Base-by-base conservation (phyloP, 1,139 yeast genomes). In the Casaregolazyma lundiana region DNA sequence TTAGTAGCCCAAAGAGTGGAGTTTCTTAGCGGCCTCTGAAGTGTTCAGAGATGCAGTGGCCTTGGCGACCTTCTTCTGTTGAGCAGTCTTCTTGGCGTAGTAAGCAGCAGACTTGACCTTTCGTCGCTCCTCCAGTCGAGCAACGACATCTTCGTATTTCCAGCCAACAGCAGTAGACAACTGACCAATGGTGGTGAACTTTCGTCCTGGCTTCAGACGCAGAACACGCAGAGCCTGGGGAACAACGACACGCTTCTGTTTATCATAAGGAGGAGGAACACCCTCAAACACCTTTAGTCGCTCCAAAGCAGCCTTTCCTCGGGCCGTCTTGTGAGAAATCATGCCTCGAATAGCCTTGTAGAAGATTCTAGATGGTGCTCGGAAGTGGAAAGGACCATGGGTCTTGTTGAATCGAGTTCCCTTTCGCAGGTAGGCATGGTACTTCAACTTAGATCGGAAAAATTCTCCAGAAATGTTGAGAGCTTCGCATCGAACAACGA, bases 341-440 rank as follows among this genome's bases (percentile, higher is more conserved):
- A 94, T 94, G 78, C 99, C 99, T 75, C 96, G 87, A 75, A 92
- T 77, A 70, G 98, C 97, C 86, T 92, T 92, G 94, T 89, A 90
- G 78, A 92, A 88, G 77, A 92, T 89, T 81, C 97, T 89, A 59
- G 97, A 89, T 75, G 98, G 99, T 59, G 99, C 99, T 80, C 97
- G 92, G 96, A 92, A 92, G 76, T 92, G 99, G 97, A 92, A 94
- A 72, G 97, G 97, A 80, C 98, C 99, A 75, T 89, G 87, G 68
- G 81, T 84, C 80, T 89, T 89, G 95, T 92, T 92, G 92, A 76
- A 92, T 80, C 96, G 87, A 72, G 98, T 88, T 67, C 95, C 86
- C 84, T 92, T 92, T 84, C 98, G 90, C 76, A 92, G 86, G 90
- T 90, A 92, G 75, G 95, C 98, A 77, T 90, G 97, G 92, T 88